A percentile compares a stretch with the other conserved stretches of the same genome.
phyloP scores from a whole-genome alignment of 495 filamentous ascomycete genomes.

The Talaromyces proteolyticus region DNA sequence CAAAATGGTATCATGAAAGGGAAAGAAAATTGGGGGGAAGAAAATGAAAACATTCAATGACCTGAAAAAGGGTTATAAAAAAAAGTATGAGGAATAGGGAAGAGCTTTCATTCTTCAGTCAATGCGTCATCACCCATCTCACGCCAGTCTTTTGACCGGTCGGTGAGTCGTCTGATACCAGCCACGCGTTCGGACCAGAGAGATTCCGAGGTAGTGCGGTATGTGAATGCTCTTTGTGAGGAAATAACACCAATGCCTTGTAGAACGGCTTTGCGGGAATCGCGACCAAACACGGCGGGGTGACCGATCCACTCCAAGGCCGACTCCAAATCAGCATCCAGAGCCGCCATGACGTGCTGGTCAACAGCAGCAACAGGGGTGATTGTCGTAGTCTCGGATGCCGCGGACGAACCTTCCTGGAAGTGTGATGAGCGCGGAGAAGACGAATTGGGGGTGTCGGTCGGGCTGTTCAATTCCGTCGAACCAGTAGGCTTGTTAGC shows the following conservation, averaged over 20 bases:
- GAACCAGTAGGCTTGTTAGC: constrained; percentile 20
- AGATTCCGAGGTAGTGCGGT: constrained; percentile 77
- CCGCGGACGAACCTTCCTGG: constrained; percentile 27
- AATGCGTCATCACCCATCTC: constrained; percentile 78
- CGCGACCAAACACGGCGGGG: constrained; percentile 90
- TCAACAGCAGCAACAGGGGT: constrained; percentile 71
- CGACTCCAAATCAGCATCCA: constrained; percentile 85
- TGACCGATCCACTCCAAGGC: constrained; percentile 99
- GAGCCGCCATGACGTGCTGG: constrained; percentile 67
- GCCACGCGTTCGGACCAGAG: constrained; percentile 77
- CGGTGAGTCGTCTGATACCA: constrained; percentile 71
- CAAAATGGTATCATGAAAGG: constrained; percentile 7
- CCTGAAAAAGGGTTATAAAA: not conserved
- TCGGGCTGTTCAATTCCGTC: constrained; percentile 3
- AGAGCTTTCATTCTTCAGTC: constrained; percentile 59
- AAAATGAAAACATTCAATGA: not conserved
- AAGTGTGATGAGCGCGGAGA: constrained; percentile 39
- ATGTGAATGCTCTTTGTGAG: constrained; percentile 90
- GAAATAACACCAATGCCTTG: constrained; percentile 96
- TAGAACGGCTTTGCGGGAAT: constrained; percentile 90
- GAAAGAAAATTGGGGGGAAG: not conserved
- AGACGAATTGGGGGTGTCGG: constrained; percentile 30
- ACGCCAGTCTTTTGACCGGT: constrained; percentile 77
- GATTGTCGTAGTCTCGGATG: constrained; percentile 49
- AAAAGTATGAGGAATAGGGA: not conserved